These are phyloP conservation scores for Sphagnurus paluster DNA, from an alignment of 1,284 basidiomycete genomes.

Conservation along the genomic window DNA sequence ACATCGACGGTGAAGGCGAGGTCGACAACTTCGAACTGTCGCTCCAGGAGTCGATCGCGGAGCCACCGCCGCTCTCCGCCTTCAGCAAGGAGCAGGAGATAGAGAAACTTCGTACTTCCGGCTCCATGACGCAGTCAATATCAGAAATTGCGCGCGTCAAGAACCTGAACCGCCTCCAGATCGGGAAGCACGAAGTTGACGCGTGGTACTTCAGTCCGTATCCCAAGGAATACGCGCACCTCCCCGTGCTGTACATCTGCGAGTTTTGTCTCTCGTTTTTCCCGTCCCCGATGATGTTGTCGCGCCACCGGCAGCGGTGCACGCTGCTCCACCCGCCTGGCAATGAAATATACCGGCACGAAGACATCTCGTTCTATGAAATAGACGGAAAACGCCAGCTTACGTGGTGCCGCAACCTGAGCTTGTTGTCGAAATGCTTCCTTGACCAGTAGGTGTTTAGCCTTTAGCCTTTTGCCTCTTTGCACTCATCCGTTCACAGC, in stretches of 20 bases:
- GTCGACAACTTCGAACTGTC: slow-evolving; percentile 61
- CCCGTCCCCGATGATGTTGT: slow-evolving; percentile 84
- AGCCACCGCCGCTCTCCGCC: slow-evolving; percentile 48
- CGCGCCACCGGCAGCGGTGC: slow-evolving; percentile 90
- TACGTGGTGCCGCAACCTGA: slow-evolving; percentile 97
- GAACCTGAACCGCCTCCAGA: slow-evolving; percentile 96
- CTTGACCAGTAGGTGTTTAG: slow-evolving; percentile 82
- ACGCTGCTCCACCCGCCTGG: slow-evolving; percentile 95
- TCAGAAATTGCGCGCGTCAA: slow-evolving; percentile 98
- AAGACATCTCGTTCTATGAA: slow-evolving; percentile 97
- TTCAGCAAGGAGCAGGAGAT: slow-evolving; percentile 99
- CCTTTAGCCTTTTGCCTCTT: slow-evolving; percentile 15
- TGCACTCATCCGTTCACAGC: slow-evolving; percentile 43
- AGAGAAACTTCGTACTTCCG: slow-evolving; percentile 95
- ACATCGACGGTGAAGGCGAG: slow-evolving; percentile 54
- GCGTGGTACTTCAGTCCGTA: slow-evolving; percentile 99
- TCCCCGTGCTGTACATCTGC: slow-evolving; percentile 95
- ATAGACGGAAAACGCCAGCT: slow-evolving; percentile 96
- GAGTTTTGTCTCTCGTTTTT: slow-evolving; percentile 97
- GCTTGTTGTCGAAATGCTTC: slow-evolving; percentile 96
- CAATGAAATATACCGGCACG: slow-evolving; percentile 98
- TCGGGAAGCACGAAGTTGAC: slow-evolving; percentile 95
- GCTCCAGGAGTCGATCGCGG: slow-evolving; percentile 35
- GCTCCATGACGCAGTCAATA: slow-evolving; percentile 98
- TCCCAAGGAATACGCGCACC: slow-evolving; percentile 96